Evolutionary conservation across 2,329 filamentous ascomycete genomes (phyloP).

Genomic region (Scleromitrula shiraiana): DNA sequence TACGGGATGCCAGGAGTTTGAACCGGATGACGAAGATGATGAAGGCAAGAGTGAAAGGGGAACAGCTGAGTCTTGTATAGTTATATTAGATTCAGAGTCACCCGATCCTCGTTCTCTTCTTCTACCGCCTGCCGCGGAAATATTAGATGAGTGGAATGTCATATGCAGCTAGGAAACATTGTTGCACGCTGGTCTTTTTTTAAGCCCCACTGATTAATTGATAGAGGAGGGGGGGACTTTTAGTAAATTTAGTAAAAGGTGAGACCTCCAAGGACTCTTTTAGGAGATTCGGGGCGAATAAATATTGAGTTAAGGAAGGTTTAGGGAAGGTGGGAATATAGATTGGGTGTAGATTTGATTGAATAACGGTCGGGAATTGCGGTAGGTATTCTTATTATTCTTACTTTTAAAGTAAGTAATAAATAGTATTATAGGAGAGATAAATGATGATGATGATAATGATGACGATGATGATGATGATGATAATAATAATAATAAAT

Average conservation of each 20-base stretch:
- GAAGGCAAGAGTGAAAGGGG: conserved; percentile 1
- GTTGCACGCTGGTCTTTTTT: conserved; percentile 6
- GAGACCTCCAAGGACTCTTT: background rate
- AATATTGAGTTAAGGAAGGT: no score
- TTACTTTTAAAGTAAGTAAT: no score
- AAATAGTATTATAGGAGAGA: no score
- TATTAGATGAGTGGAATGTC: conserved; percentile 3
- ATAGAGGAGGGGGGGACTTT: background rate
- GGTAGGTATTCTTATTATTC: no score
- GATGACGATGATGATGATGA: no score
- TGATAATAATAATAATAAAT: no score
- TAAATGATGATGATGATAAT: no score
- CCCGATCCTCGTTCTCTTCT: background rate
- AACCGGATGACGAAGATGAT: background rate
- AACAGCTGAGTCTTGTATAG: background rate
- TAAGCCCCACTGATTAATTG: conserved; percentile 1
- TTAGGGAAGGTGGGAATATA: no score
- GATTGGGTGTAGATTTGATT: no score
- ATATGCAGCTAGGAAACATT: conserved; percentile 9
- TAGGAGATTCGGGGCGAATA: background rate
- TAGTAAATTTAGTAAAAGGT: background rate
- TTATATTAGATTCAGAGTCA: conserved; percentile 8
- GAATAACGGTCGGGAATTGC: no score
- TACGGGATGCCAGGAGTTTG: background rate
- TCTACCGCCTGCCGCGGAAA: conserved; percentile 9